Evolutionary conservation across 805 yeast genomes (phyloP).

Genomic region (Saturnispora galanensis): DNA sequence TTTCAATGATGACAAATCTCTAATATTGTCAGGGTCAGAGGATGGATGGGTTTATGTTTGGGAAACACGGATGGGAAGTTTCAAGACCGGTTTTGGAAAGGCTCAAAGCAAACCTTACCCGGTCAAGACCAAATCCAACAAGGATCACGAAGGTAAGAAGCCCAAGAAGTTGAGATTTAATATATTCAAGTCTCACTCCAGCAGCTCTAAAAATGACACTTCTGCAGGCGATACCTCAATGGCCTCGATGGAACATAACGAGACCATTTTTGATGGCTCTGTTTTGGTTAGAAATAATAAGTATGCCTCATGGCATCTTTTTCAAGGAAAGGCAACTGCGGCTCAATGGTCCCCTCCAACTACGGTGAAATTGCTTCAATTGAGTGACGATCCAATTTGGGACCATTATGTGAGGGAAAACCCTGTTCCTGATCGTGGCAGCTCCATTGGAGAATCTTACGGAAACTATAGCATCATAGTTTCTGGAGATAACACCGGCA

Average conservation of each 20-base stretch:
- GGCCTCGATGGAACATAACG: too few species aligned
- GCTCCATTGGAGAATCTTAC: too few species aligned
- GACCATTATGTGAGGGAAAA: constrained; percentile 4
- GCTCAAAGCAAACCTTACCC: not conserved
- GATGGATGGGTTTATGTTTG: constrained; percentile 83
- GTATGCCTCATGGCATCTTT: constrained; percentile 69
- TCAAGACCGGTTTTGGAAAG: constrained; percentile 8
- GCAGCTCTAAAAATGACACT: not conserved
- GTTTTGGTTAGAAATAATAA: constrained; percentile 42
- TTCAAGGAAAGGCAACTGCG: constrained; percentile 60
- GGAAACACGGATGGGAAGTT: constrained; percentile 31
- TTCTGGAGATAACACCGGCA: constrained; percentile 66
- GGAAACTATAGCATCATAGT: constrained; percentile 41
- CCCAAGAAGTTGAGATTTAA: not conserved
- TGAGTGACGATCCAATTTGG: constrained; percentile 65
- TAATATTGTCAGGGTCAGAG: constrained; percentile 73
- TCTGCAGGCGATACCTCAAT: constrained; percentile 16
- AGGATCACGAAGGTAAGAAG: not conserved
- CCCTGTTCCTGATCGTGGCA: constrained; percentile 8
- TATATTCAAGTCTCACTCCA: constrained; percentile 14
- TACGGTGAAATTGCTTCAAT: constrained; percentile 53
- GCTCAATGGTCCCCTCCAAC: constrained; percentile 70
- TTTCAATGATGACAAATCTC: constrained; percentile 43
- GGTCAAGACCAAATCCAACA: not conserved
- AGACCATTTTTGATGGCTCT: constrained; percentile 6